Evolutionary conservation across 208 protist species (phyloP).

Genomic region (Acanthamoeba lenticulata): DNA sequence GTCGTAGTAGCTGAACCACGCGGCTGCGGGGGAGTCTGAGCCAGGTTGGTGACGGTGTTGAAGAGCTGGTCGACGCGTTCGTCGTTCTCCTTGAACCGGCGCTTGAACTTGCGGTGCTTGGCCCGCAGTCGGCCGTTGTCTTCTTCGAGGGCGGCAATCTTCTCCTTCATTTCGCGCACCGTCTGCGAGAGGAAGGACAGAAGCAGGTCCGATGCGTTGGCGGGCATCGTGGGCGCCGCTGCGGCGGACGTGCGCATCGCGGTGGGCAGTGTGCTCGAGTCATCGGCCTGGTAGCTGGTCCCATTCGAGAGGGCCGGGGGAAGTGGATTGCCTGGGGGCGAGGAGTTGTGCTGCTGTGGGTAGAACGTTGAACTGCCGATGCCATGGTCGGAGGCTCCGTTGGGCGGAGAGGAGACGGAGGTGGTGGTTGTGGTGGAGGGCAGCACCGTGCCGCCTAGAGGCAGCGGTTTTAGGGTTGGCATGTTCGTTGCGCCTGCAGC

Average conservation of each 20-base stretch:
- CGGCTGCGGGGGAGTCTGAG: neutral
- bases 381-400: neutral
- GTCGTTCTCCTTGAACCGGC: neutral
- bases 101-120: neutral
- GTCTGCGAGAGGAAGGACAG: constrained; percentile 15
- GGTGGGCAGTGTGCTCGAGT: too few relatives aligned
- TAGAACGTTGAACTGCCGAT: too few relatives aligned
- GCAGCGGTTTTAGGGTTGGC: neutral
- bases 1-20: too few relatives aligned
- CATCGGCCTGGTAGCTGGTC: neutral
- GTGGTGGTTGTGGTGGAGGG: neutral
- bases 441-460: neutral
- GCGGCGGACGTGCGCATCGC: too few relatives aligned
- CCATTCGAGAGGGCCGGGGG: neutral
- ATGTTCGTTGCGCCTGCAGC: neutral
- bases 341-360: too few relatives aligned
- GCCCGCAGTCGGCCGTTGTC: neutral
- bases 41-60: neutral
- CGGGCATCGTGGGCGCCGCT: neutral
- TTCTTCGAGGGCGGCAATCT: neutral
- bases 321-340: too few relatives aligned
- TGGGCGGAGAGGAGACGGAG: neutral
- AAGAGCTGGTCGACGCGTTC: neutral
- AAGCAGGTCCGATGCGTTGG: neutral
- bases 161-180: constrained; percentile 19